Conservation (phyloP, 768 basidiomycete species). For the Strobilomyces echinocephalus region DNA sequence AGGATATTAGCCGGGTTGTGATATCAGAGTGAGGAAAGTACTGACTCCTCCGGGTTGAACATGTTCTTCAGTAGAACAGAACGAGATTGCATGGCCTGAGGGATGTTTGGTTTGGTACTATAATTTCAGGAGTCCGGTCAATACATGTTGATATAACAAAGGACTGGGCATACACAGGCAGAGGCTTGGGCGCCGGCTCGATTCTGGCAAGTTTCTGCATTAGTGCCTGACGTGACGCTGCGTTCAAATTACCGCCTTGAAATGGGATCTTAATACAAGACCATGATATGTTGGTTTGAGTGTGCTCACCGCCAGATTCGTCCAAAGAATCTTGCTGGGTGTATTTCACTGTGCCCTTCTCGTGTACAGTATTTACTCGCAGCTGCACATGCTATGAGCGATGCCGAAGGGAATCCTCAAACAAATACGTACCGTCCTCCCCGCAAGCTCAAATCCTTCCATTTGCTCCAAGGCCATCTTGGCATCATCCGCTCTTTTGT, state of each 20-base stretch:
- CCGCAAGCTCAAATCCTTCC: constrained; percentile 98
- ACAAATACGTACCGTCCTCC: constrained; percentile 63
- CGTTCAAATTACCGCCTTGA: constrained; percentile 93
- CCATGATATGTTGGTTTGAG: neutral
- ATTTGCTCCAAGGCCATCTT: constrained; percentile 97
- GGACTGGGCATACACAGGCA: constrained; percentile 51
- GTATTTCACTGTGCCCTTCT: constrained; percentile 76
- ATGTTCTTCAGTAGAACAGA: constrained; percentile 90
- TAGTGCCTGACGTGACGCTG: constrained; percentile 96
- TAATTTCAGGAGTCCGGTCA: constrained; percentile 12
- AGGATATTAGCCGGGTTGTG: constrained; percentile 4
- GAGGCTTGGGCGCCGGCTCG: constrained; percentile 57
- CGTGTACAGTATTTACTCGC: constrained; percentile 88
- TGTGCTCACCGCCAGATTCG: constrained; percentile 72
- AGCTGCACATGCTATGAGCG: constrained; percentile 42
- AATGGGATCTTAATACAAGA: constrained; percentile 7
- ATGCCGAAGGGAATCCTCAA: constrained; percentile 12
- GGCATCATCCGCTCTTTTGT: constrained; percentile 88
- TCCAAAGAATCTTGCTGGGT: constrained; percentile 79
- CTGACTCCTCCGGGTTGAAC: constrained; percentile 96
- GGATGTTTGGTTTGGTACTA: constrained; percentile 75
- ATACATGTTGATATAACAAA: neutral
- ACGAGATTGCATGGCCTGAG: constrained; percentile 82
- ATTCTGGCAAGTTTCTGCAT: constrained; percentile 99
- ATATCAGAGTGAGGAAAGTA: constrained; percentile 9